Percentiles rank a stretch among this genome's conserved stretches.
phyloP scores from a whole-genome alignment of 345 rosid species.

The Arabis hirsuta region DNA sequence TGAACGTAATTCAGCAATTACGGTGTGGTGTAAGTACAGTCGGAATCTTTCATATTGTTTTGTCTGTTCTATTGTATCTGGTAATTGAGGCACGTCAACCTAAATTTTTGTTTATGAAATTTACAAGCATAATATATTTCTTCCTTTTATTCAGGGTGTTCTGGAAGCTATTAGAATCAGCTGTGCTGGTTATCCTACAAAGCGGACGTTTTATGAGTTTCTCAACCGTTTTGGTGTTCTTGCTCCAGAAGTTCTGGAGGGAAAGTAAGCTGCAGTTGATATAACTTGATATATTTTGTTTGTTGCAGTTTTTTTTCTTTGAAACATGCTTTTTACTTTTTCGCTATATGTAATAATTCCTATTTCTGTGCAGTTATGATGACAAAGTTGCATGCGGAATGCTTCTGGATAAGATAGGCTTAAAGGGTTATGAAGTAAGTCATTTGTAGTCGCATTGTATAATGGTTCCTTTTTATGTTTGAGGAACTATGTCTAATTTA shows the following conservation, averaged over 20 bases:
- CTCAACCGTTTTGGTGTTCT: constrained; percentile 97
- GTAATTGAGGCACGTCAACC: constrained; percentile 10
- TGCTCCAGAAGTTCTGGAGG: constrained; percentile 94
- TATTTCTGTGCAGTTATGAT: constrained; percentile 65
- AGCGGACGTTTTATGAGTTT: constrained; percentile 92
- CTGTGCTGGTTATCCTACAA: constrained; percentile 99
- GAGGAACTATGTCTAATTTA: constrained; percentile 16
- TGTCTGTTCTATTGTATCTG: not conserved
- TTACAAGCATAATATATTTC: constrained; percentile 18
- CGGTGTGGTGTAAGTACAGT: constrained; percentile 93
- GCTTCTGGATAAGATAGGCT: constrained; percentile 90
- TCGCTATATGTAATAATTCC: constrained; percentile 25
- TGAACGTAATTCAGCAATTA: constrained; percentile 90
- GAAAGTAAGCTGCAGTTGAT: constrained; percentile 58
- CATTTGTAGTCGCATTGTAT: constrained; percentile 4
- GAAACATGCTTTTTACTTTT: constrained; percentile 3
- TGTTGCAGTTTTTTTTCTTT: constrained; percentile 17
- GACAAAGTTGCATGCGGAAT: constrained; percentile 90
- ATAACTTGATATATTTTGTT: constrained; percentile 10
- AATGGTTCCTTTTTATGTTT: constrained; percentile 24
- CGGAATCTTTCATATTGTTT: constrained; percentile 10
- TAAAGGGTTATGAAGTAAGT: constrained; percentile 94
- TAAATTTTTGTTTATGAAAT: constrained; percentile 11
- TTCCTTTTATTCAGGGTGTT: constrained; percentile 56
- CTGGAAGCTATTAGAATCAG: constrained; percentile 99